Percentiles rank a stretch among this genome's conserved stretches.
These are phyloP conservation scores for Picea abies DNA, from an alignment of 83 land plant genomes.

Conservation along the genomic window DNA sequence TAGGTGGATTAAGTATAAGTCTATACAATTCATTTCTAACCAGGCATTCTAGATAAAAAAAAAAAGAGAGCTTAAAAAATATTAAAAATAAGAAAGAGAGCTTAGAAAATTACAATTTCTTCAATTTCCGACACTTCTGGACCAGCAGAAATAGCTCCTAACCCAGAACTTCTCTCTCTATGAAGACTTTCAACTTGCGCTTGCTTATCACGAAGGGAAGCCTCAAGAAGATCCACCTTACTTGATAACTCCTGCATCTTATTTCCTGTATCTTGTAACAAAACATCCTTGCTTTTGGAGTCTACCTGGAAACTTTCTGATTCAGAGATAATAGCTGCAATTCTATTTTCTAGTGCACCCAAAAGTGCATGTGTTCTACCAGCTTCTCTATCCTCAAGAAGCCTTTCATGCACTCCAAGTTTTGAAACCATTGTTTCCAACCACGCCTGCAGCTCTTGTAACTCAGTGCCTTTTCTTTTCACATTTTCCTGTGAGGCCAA, in stretches of 20 bases:
- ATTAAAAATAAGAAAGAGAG: not conserved
- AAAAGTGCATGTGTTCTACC: constrained; percentile 25
- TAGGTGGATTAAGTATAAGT: too few relatives aligned
- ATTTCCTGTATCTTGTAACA: constrained; percentile 48
- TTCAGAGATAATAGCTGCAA: constrained; percentile 43
- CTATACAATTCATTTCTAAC: too few relatives aligned
- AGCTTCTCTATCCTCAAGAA: constrained; percentile 19
- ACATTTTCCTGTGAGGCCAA: constrained; percentile 43
- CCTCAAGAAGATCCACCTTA: constrained; percentile 43
- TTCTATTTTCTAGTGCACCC: constrained; percentile 36
- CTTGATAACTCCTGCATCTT: constrained; percentile 45
- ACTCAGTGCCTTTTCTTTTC: constrained; percentile 36
- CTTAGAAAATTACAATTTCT: constrained; percentile 49
- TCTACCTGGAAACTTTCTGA: constrained; percentile 38
- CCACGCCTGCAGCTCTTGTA: constrained; percentile 44
- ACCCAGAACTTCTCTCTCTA: constrained; percentile 31
- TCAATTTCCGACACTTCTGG: constrained; percentile 63
- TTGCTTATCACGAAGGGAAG: constrained; percentile 50
- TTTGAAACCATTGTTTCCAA: constrained; percentile 37
- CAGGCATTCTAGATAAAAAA: not conserved
- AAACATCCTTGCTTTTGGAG: constrained; percentile 52
- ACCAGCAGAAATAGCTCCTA: constrained; percentile 18
- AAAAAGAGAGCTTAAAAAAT: not conserved
- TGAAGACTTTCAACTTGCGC: constrained; percentile 39
- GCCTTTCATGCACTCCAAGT: constrained; percentile 23